These are phyloP conservation scores for Lavandula angustifolia DNA, from an alignment of 257 asterid genomes.

Conservation along the genomic window DNA sequence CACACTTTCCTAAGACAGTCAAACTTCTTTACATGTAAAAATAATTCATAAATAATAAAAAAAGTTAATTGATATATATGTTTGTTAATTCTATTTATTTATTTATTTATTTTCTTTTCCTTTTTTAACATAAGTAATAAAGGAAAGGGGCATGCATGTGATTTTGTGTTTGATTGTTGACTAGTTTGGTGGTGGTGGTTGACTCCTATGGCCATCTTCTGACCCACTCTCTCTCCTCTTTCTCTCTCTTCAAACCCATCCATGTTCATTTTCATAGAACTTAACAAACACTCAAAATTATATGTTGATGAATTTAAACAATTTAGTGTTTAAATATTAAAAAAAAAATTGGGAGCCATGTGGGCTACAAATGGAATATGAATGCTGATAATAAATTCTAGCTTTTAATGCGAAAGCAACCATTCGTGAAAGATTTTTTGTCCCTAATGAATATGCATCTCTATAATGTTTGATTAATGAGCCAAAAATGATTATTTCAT, in stretches of 20 bases:
- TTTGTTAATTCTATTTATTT: no score
- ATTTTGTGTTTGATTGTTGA: conserved; percentile 33
- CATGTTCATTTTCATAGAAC: no score
- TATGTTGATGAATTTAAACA: no score
- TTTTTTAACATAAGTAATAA: background rate
- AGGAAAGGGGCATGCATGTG: conserved; percentile 25
- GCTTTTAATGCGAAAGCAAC: conserved; percentile 37
- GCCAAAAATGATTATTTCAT: conserved; percentile 3
- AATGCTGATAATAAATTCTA: conserved; percentile 14
- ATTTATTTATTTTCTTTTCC: no score
- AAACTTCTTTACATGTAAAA: conserved; percentile 26
- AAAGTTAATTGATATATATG: no score
- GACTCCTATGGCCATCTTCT: conserved; percentile 15
- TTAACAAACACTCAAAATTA: no score
- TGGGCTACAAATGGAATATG: conserved; percentile 36
- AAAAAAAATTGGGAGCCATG: background rate
- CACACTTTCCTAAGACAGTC: conserved; percentile 60
- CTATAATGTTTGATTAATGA: conserved; percentile 6
- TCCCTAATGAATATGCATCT: conserved; percentile 25
- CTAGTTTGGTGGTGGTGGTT: conserved; percentile 25
- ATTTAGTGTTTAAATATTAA: no score
- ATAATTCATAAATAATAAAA: no score
- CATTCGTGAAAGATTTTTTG: conserved; percentile 25
- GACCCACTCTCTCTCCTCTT: background rate
- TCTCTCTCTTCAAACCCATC: conserved; percentile 9